Evolutionary conservation across 495 filamentous ascomycete species (phyloP).

Genomic region (Tuber umbilicatum): DNA sequence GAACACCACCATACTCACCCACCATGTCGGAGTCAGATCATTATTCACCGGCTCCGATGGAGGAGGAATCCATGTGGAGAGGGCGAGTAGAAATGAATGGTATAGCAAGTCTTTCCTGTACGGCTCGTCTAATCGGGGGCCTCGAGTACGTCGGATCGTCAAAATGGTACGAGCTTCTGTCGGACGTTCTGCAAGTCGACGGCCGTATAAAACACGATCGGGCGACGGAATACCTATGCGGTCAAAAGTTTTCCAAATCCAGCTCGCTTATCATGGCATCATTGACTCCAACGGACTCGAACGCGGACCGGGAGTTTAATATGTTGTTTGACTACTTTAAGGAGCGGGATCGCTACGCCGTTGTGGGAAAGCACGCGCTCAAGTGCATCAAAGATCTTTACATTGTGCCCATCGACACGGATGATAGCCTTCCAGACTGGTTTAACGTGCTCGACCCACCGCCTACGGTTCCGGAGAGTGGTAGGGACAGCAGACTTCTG

Average conservation of each 20-base stretch:
- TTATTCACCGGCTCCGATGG: constrained; percentile 47
- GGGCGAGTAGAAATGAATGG: constrained; percentile 71
- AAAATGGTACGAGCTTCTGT: constrained; percentile 66
- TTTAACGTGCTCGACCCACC: constrained; percentile 40
- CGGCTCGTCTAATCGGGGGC: constrained; percentile 78
- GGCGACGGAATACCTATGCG: constrained; percentile 82
- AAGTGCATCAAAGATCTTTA: constrained; percentile 41
- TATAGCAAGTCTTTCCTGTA: constrained; percentile 63
- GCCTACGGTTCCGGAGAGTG: constrained; percentile 26
- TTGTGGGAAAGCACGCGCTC: constrained; percentile 36
- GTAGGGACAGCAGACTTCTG: constrained; percentile 28
- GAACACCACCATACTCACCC: constrained; percentile 82
- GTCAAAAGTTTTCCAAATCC: constrained; percentile 44
- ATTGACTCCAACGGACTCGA: constrained; percentile 48
- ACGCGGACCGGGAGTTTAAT: constrained; percentile 53
- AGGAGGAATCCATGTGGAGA: constrained; percentile 54
- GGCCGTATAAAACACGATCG: constrained; percentile 74
- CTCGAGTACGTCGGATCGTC: constrained; percentile 59
- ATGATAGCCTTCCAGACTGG: constrained; percentile 40
- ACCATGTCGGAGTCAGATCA: constrained; percentile 55
- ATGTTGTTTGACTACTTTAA: constrained; percentile 82
- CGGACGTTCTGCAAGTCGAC: constrained; percentile 62
- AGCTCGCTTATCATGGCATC: constrained; percentile 47
- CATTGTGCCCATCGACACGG: constrained; percentile 38
- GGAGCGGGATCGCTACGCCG: constrained; percentile 49